These are phyloP conservation scores for Globisporangium sylvaticum DNA, from an alignment of 352 stramenopile species.

Conservation along the genomic window DNA sequence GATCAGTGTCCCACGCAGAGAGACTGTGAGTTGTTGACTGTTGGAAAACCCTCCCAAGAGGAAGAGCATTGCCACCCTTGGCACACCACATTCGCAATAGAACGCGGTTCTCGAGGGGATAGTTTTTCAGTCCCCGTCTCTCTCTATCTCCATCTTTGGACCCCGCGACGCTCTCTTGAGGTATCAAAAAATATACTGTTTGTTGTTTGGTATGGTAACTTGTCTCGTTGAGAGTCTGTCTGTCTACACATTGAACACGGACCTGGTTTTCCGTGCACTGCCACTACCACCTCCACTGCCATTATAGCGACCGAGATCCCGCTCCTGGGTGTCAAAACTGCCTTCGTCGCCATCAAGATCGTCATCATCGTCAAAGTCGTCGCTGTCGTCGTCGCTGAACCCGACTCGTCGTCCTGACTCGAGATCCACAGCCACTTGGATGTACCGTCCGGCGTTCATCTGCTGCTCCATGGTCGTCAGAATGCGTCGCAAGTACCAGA, in stretches of 20 bases:
- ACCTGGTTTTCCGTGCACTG: constrained; percentile 26
- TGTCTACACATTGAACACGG: constrained; percentile 34
- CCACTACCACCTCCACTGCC: neutral
- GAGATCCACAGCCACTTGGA: constrained; percentile 46
- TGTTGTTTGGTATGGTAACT: too few relatives aligned
- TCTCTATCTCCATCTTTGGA: too few relatives aligned
- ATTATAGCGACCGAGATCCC: neutral
- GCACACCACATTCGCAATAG: too few relatives aligned
- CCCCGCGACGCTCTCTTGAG: too few relatives aligned
- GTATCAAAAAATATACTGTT: too few relatives aligned
- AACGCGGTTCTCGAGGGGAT: too few relatives aligned
- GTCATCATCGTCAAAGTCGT: constrained; percentile 32
- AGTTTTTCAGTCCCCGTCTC: too few relatives aligned
- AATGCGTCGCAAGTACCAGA: constrained; percentile 31
- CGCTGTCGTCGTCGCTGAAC: constrained; percentile 30
- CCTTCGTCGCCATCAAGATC: constrained; percentile 4
- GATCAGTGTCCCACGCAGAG: too few relatives aligned
- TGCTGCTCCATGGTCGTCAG: constrained; percentile 37
- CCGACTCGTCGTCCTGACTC: constrained; percentile 29
- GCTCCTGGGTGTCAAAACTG: neutral
- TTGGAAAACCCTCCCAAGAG: too few relatives aligned
- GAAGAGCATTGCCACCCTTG: too few relatives aligned
- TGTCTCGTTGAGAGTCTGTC: too few relatives aligned
- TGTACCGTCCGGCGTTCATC: constrained; percentile 43
- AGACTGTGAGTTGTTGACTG: too few relatives aligned